phyloP scores from a whole-genome alignment of 192 early-diverging fungal genomes.

The Coemansia sp. region DNA sequence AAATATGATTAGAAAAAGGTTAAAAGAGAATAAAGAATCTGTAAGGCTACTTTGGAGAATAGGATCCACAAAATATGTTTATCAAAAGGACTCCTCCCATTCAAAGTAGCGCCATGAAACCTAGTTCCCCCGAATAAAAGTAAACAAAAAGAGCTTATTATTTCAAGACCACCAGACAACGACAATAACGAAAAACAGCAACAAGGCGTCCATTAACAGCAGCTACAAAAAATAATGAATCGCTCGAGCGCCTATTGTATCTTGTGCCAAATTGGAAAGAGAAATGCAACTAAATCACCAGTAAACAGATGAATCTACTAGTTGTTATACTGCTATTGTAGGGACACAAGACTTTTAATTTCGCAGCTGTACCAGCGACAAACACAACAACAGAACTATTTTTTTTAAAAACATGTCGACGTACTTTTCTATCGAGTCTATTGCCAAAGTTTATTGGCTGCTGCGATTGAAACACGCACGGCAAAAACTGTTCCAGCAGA shows the following conservation, averaged over 20 bases:
- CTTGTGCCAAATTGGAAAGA: background rate
- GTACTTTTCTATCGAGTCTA: background rate
- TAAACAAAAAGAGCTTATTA: background rate
- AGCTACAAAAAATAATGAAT: too few species aligned
- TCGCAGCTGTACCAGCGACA: background rate
- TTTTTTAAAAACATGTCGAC: too few species aligned
- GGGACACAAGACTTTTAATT: background rate
- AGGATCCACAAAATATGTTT: background rate
- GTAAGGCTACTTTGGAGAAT: conserved; percentile 5
- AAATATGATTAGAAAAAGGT: background rate
- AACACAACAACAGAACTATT: background rate
- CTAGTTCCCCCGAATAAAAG: background rate
- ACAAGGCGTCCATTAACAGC: too few species aligned
- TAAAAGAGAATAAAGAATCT: background rate
- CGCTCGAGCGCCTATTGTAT: too few species aligned
- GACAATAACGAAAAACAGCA: too few species aligned
- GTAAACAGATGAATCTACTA: background rate
- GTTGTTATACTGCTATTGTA: background rate
- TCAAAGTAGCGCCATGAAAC: background rate
- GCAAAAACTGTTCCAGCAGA: background rate
- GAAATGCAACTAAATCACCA: background rate
- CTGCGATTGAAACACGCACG: background rate
- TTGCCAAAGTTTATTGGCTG: too few species aligned
- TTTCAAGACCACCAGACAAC: background rate
- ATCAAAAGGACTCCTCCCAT: background rate